phyloP scores from a whole-genome alignment of 2,329 filamentous ascomycete species.

The Claviceps monticola region DNA sequence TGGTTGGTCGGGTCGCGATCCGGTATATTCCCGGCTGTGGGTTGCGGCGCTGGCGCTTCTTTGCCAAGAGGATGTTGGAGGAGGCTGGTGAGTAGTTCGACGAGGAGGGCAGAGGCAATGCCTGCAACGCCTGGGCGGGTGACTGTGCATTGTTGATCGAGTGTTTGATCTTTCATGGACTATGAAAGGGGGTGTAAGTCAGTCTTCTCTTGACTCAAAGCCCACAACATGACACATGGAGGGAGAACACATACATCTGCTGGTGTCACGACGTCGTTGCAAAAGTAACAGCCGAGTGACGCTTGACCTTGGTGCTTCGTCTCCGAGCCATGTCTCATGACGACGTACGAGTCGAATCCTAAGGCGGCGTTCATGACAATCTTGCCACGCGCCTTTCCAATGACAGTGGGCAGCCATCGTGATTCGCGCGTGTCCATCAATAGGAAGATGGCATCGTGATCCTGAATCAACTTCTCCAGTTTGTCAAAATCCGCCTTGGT shows the following conservation, averaged over 20 bases:
- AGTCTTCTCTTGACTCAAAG: neutral
- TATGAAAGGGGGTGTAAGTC: constrained; percentile 20
- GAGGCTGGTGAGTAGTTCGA: constrained; percentile 78
- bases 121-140: constrained; percentile 85
- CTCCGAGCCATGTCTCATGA: constrained; percentile 83
- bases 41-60: constrained; percentile 42
- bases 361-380: constrained; percentile 94
- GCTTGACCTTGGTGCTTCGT: constrained; percentile 40
- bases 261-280: constrained; percentile 92
- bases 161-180: constrained; percentile 87
- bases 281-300: constrained; percentile 91
- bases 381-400: constrained; percentile 86
- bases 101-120: constrained; percentile 79
- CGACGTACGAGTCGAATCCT: constrained; percentile 91
- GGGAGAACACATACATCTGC: constrained; percentile 55
- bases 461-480: constrained; percentile 59
- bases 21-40: constrained; percentile 25
- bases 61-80: constrained; percentile 72
- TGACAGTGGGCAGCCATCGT: constrained; percentile 88
- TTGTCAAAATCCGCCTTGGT: constrained; percentile 62
- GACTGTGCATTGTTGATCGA: constrained; percentile 96
- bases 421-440: constrained; percentile 94
- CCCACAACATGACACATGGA: neutral
- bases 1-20: constrained; percentile 44
- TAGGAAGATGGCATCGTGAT: constrained; percentile 88